Evolutionary conservation across 1,139 yeast species (phyloP).

Genomic region (Kluyveromyces sp.): DNA sequence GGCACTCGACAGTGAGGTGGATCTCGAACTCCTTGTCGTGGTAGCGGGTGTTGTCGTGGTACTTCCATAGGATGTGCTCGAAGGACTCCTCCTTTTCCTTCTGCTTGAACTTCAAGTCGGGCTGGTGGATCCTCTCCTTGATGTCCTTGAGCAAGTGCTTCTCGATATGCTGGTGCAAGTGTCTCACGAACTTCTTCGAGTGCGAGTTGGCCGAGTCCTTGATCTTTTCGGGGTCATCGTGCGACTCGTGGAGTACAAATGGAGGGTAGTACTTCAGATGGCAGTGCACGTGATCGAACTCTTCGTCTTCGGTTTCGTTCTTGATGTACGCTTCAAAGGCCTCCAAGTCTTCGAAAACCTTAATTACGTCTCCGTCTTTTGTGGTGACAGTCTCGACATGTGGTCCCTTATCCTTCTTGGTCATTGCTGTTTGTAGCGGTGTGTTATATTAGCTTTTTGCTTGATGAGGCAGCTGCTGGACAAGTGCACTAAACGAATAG

Average conservation of each 20-base stretch:
- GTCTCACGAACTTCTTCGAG: slow-evolving; percentile 64
- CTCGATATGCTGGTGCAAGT: slow-evolving; percentile 67
- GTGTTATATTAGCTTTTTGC: background rate
- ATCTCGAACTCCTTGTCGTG: slow-evolving; percentile 45
- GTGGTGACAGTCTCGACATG: slow-evolving; percentile 24
- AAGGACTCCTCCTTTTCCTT: slow-evolving; percentile 44
- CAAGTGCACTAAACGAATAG: too few relatives aligned
- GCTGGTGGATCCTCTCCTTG: slow-evolving; percentile 51
- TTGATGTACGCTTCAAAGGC: slow-evolving; percentile 58
- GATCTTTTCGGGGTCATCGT: slow-evolving; percentile 63
- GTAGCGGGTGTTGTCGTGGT: slow-evolving; percentile 44
- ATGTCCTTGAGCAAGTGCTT: slow-evolving; percentile 65
- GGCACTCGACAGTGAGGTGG: slow-evolving; percentile 50
- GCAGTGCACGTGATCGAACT: slow-evolving; percentile 62
- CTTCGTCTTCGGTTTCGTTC: slow-evolving; percentile 73
- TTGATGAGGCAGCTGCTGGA: too few relatives aligned
- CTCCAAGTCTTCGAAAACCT: slow-evolving; percentile 53
- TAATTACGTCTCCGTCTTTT: slow-evolving; percentile 28
- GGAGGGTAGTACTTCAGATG: slow-evolving; percentile 66
- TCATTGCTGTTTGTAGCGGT: slow-evolving; percentile 14
- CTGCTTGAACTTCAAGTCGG: slow-evolving; percentile 45
- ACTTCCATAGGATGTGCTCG: slow-evolving; percentile 46
- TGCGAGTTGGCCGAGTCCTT: slow-evolving; percentile 68
- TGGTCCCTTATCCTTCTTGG: slow-evolving; percentile 28
- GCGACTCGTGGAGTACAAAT: slow-evolving; percentile 59